A percentile compares a stretch with the other conserved stretches of the same genome.
phyloP scores from a whole-genome alignment of 176 grass and related monocot genomes.

The Oryza officinalis region DNA sequence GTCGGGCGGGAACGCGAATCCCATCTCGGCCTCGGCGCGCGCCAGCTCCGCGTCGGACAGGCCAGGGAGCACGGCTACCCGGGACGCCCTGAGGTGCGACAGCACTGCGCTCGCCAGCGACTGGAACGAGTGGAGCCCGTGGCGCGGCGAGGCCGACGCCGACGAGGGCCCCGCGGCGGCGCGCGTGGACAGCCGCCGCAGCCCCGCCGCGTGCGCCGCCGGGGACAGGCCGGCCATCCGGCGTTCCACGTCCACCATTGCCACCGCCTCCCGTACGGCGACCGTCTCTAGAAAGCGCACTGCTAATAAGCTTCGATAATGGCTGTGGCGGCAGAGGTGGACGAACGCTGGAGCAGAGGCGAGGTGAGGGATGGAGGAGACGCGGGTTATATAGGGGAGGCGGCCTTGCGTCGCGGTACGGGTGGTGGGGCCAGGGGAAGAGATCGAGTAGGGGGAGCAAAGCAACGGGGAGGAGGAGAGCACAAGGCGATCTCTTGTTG shows the following conservation, averaged over 20 bases:
- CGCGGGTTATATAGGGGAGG: constrained; percentile 32
- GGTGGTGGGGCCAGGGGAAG: not conserved
- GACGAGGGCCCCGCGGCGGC: constrained; percentile 58
- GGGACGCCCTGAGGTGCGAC: constrained; percentile 58
- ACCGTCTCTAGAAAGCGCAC: not conserved
- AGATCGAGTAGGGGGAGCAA: not conserved
- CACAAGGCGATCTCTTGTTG: not conserved
- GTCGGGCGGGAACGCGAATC: constrained; percentile 88
- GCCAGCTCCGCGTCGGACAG: constrained; percentile 68
- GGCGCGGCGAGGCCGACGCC: constrained; percentile 53
- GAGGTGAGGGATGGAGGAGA: not conserved
- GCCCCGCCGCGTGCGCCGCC: constrained; percentile 64
- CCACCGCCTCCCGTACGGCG: not conserved
- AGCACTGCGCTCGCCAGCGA: constrained; percentile 50
- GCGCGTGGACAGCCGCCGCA: constrained; percentile 80
- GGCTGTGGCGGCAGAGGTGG: not conserved
- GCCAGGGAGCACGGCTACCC: constrained; percentile 55
- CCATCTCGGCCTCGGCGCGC: constrained; percentile 71
- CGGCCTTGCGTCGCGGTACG: not conserved
- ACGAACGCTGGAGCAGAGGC: not conserved
- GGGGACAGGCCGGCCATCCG: constrained; percentile 55
- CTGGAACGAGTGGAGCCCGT: constrained; percentile 74
- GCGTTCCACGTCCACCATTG: constrained; percentile 83
- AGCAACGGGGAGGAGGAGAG: not conserved
- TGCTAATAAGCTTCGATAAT: not conserved